Percentiles rank a stretch among this genome's conserved stretches.
phyloP scores from a whole-genome alignment of 805 yeast species.

The Sugiyamaella americana region DNA sequence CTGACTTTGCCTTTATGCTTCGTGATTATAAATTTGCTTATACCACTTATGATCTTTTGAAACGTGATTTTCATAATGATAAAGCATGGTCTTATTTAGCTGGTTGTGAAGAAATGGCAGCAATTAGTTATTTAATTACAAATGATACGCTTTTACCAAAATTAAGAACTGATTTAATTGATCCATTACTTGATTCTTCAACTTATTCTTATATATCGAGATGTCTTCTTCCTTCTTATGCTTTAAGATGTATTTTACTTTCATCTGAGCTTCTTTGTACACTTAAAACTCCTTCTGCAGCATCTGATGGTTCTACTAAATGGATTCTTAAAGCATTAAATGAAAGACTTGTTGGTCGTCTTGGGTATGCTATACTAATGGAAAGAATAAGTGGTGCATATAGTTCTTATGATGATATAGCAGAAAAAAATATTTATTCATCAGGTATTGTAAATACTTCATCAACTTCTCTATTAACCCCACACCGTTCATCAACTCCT shows the following conservation, averaged over 20 bases:
- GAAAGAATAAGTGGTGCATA: constrained; percentile 53
- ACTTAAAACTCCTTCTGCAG: constrained; percentile 37
- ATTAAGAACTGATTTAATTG: constrained; percentile 48
- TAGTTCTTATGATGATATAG: constrained; percentile 24
- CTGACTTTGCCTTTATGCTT: constrained; percentile 90
- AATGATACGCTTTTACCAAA: constrained; percentile 25
- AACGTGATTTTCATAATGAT: constrained; percentile 69
- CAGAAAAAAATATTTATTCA: constrained; percentile 28
- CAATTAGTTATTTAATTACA: constrained; percentile 56
- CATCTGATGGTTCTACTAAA: constrained; percentile 40
- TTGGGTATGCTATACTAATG: constrained; percentile 46
- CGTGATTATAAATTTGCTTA: constrained; percentile 82
- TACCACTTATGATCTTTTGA: constrained; percentile 72
- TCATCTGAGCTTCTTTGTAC: constrained; percentile 62
- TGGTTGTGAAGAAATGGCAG: constrained; percentile 83
- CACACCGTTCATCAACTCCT: background rate
- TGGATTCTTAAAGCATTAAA: constrained; percentile 42
- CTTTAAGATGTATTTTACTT: constrained; percentile 59
- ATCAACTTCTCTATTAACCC: background rate
- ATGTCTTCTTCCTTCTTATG: constrained; percentile 60
- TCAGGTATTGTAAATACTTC: constrained; percentile 15
- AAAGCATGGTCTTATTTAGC: constrained; percentile 79
- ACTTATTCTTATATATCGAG: constrained; percentile 71
- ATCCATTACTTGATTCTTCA: constrained; percentile 62
- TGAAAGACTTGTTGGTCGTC: constrained; percentile 33